phyloP scores from a whole-genome alignment of 805 yeast species.

The Brettanomyces custersianus region DNA sequence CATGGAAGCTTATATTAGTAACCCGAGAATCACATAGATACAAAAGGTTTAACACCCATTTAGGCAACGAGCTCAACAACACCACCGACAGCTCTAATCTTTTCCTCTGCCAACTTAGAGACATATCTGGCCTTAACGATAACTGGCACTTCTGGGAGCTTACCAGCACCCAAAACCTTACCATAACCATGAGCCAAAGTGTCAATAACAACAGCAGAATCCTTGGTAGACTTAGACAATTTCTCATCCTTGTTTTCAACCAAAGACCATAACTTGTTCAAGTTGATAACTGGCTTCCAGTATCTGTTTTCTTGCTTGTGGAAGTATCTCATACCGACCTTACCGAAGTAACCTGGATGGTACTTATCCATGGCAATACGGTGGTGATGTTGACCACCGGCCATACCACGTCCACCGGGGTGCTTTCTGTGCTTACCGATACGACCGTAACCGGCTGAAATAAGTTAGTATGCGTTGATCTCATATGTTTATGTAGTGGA shows the following conservation, averaged over 20 bases:
- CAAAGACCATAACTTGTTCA: conserved; percentile 97
- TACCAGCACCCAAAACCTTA: conserved; percentile 99
- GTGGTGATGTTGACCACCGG: conserved; percentile 99
- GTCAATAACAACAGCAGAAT: conserved; percentile 98
- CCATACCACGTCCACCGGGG: conserved; percentile 99
- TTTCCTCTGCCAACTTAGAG: conserved; percentile 98
- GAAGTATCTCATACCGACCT: conserved; percentile 99
- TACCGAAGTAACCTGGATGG: conserved; percentile 99
- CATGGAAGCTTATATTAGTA: too few species aligned
- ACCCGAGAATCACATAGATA: too few species aligned
- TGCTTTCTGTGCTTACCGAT: conserved; percentile 99
- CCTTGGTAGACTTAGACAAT: conserved; percentile 72
- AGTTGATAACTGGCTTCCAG: conserved; percentile 98
- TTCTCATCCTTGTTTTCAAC: conserved; percentile 92
- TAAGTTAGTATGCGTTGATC: neutral
- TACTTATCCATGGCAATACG: conserved; percentile 99
- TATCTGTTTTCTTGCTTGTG: conserved; percentile 88
- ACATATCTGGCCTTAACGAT: conserved; percentile 99
- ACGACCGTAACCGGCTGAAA: conserved; percentile 99
- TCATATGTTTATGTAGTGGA: conserved; percentile 9
- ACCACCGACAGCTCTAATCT: conserved; percentile 99
- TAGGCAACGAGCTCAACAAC: conserved; percentile 98
- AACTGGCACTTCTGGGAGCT: conserved; percentile 96
- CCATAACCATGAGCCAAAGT: conserved; percentile 99
- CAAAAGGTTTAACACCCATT: conserved; percentile 15